Evolutionary conservation across 495 filamentous ascomycete genomes (phyloP).

Genomic region (Penicillium turbatum): DNA sequence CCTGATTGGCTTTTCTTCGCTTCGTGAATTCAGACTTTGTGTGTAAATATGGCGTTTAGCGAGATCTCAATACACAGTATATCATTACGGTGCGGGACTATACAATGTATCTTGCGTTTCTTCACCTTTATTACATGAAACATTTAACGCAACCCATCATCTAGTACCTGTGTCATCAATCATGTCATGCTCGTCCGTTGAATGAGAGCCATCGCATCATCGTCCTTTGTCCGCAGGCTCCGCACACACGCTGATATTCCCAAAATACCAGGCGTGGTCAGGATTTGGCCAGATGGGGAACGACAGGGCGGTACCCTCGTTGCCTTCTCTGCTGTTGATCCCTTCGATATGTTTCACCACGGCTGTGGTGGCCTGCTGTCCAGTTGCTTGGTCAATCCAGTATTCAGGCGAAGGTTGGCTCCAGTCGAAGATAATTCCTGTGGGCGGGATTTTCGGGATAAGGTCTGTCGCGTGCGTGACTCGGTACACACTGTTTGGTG

Average conservation of each 20-base stretch:
- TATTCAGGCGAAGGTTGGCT: conserved; percentile 62
- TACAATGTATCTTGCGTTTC: too few species aligned
- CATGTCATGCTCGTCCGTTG: too few species aligned
- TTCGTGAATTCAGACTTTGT: background rate
- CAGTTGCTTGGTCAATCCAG: conserved; percentile 36
- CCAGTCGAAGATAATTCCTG: conserved; percentile 37
- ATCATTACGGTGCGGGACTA: background rate
- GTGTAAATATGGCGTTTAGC: conserved; percentile 1
- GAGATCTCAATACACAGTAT: background rate
- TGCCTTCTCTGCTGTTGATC: conserved; percentile 12
- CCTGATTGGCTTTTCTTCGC: too few species aligned
- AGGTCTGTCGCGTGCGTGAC: conserved; percentile 63
- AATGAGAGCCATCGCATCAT: too few species aligned
- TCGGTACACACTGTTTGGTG: conserved; percentile 48
- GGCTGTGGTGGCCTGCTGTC: background rate
- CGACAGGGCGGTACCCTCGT: conserved; percentile 18
- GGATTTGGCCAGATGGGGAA: conserved; percentile 18
- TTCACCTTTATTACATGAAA: too few species aligned
- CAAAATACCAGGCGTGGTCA: conserved; percentile 45
- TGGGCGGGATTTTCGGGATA: conserved; percentile 55
- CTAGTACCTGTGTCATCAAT: too few species aligned
- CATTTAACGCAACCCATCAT: too few species aligned
- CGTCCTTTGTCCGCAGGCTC: too few species aligned
- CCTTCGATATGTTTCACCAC: background rate
- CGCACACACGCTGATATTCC: conserved; percentile 12